A percentile compares a stretch with the other conserved stretches of the same genome.
These are phyloP conservation scores for Platanus orientalis DNA, from an alignment of 164 flowering plant genomes.

Conservation along the genomic window DNA sequence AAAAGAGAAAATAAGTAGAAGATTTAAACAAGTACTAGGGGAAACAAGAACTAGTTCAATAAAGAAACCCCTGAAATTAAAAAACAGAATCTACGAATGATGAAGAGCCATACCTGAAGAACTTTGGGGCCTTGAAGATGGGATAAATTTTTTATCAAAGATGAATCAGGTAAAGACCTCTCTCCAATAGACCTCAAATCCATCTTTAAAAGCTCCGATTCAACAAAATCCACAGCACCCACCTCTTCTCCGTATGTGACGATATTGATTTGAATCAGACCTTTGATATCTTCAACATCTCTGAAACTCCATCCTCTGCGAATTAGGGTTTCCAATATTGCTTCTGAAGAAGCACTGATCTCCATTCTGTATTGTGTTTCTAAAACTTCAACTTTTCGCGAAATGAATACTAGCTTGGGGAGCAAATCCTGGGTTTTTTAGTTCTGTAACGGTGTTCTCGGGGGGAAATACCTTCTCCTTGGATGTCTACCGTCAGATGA, in stretches of 20 bases:
- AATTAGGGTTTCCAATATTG: constrained; percentile 41
- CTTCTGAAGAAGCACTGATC: constrained; percentile 17
- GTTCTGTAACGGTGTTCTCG: no score
- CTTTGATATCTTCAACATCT: constrained; percentile 36
- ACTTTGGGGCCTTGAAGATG: constrained; percentile 68
- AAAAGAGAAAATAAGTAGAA: neutral
- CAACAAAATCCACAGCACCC: constrained; percentile 33
- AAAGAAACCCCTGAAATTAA: constrained; percentile 1
- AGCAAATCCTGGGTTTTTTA: no score
- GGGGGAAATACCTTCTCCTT: no score
- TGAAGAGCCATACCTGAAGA: constrained; percentile 50
- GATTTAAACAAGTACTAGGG: neutral
- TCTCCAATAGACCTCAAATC: constrained; percentile 70
- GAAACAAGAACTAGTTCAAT: no score
- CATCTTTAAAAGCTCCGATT: constrained; percentile 64
- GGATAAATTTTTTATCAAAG: constrained; percentile 39
- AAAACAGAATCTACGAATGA: constrained; percentile 4
- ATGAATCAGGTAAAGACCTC: constrained; percentile 61
- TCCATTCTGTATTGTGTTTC: no score
- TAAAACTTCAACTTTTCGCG: no score
- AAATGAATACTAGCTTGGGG: no score
- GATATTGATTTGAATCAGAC: constrained; percentile 26
- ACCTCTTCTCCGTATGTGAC: constrained; percentile 24
- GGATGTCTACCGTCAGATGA: no score
- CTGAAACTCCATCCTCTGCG: constrained; percentile 63